Evolutionary conservation across 352 stramenopile genomes (phyloP).

Genomic region (Phytophthora cryptogea): DNA sequence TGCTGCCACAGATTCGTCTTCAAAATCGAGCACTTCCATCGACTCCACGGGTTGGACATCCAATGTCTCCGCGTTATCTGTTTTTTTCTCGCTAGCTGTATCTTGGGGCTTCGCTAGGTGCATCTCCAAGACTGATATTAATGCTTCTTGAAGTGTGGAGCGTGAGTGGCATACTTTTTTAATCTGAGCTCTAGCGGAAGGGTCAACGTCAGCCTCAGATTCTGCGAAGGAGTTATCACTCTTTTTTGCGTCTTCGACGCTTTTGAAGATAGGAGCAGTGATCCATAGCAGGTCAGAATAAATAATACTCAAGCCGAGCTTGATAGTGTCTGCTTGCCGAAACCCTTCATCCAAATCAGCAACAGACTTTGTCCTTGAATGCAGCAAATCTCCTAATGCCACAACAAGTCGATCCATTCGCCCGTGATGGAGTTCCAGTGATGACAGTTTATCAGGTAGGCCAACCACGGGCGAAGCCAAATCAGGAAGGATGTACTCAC

Average conservation of each 20-base stretch:
- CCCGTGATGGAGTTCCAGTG: constrained; percentile 8
- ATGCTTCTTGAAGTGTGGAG: constrained; percentile 55
- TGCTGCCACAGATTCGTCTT: constrained; percentile 47
- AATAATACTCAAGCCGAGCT: constrained; percentile 64
- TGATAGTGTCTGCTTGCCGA: constrained; percentile 64
- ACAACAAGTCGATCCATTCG: constrained; percentile 47
- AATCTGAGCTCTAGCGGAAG: constrained; percentile 37
- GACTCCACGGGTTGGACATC: constrained; percentile 33
- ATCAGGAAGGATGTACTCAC: constrained; percentile 57
- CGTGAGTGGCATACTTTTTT: constrained; percentile 45
- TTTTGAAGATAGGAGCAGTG: constrained; percentile 66
- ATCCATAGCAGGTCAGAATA: constrained; percentile 81
- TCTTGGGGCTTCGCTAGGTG: constrained; percentile 55
- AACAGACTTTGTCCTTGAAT: constrained; percentile 54
- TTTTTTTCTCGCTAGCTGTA: constrained; percentile 31
- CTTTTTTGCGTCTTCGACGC: constrained; percentile 34
- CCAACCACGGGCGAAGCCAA: constrained; percentile 10
- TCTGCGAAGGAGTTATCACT: constrained; percentile 17
- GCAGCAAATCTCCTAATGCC: constrained; percentile 48
- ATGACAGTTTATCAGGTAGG: constrained; percentile 1
- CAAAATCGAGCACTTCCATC: constrained; percentile 74
- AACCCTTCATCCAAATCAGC: constrained; percentile 54
- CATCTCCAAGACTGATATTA: constrained; percentile 78
- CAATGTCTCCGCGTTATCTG: constrained; percentile 26
- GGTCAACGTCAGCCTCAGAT: constrained; percentile 9